phyloP scores from a whole-genome alignment of 129 eudicot genomes.

The Solidago caesia region DNA sequence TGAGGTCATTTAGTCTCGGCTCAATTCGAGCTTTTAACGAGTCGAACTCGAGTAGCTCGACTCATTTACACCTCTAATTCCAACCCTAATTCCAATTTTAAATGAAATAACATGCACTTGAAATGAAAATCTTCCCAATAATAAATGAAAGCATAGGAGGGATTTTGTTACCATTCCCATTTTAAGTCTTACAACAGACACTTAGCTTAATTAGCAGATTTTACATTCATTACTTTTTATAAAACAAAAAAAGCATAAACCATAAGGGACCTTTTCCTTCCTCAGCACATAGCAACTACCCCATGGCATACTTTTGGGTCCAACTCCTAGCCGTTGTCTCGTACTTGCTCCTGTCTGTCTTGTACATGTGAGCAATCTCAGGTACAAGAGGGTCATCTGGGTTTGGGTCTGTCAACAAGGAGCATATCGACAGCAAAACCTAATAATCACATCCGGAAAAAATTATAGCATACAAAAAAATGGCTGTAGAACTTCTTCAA shows the following conservation, averaged over 20 bases:
- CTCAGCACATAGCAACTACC: constrained; percentile 24
- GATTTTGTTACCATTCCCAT: constrained; percentile 12
- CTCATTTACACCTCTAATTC: no score
- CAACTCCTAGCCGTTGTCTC: constrained; percentile 59
- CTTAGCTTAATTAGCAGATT: constrained; percentile 5
- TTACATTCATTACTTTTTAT: constrained; percentile 20
- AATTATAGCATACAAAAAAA: background rate
- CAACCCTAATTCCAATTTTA: background rate
- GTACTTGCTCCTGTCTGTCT: constrained; percentile 45
- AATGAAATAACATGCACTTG: background rate
- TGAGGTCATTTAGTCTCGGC: no score
- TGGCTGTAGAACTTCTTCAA: background rate
- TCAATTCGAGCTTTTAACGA: no score
- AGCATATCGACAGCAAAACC: constrained; percentile 58
- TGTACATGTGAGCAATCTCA: constrained; percentile 64
- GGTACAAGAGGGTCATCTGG: constrained; percentile 58
- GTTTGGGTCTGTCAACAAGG: constrained; percentile 54
- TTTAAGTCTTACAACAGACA: constrained; percentile 20
- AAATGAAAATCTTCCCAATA: constrained; percentile 13
- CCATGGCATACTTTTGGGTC: constrained; percentile 69
- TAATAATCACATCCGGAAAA: constrained; percentile 5
- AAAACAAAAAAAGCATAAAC: constrained; percentile 18
- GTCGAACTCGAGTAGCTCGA: no score
- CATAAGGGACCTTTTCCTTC: constrained; percentile 2
- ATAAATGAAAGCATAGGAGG: constrained; percentile 11